Evolutionary conservation across 352 stramenopile genomes (phyloP), one percentile per base, ranked within the genome.

Genomic region (Phytophthora pisi): DNA sequence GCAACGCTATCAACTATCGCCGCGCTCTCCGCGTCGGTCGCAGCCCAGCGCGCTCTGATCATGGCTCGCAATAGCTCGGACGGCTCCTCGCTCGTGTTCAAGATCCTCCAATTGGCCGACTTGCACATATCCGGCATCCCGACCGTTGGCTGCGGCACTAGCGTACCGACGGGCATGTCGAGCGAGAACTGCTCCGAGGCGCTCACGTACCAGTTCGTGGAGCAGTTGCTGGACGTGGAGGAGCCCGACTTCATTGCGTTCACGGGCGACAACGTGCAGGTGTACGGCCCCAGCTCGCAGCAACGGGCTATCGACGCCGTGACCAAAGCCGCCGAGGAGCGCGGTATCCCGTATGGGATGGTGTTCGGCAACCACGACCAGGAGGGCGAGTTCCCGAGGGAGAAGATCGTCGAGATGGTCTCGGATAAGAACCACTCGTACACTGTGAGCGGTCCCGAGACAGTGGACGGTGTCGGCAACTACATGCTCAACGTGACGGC

Each of bases 361-460:
- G 69, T 90, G 7, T 84, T 90, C 43, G 81, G 81, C 40, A 90
- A 90, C 61, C 81, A 90, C 51, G 81, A 90, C 53, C 67, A 90
- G 31, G 77, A 85, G 40, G 70, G 72, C 1, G 75, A 70, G 3
- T 79, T 78, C 23, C 66, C 61, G 2, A 55, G 74, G 43, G 64
- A 81, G 24, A 68, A 74, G 11, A 84, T 90, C 58, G 43, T 82
- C 2, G 45, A 62, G 11, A 68, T 74, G 26, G 47, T 82, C 10
- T 72, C 75, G 4, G 26, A 72, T 11, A 71, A 73, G 31, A 73
- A 69, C 26, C 64, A 82, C 57, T 82, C 79, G 51, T 86, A 90
- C 65, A 79, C 60, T 0, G 59, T 72, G 24, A 59, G 68, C 8
- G 82, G 82, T 2, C 80, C 82, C 5, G 26, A 57, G 4, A 53